A percentile compares a stretch with the other conserved stretches of the same genome.
phyloP scores from a whole-genome alignment of 257 asterid genomes.

The Solanum neorickii region DNA sequence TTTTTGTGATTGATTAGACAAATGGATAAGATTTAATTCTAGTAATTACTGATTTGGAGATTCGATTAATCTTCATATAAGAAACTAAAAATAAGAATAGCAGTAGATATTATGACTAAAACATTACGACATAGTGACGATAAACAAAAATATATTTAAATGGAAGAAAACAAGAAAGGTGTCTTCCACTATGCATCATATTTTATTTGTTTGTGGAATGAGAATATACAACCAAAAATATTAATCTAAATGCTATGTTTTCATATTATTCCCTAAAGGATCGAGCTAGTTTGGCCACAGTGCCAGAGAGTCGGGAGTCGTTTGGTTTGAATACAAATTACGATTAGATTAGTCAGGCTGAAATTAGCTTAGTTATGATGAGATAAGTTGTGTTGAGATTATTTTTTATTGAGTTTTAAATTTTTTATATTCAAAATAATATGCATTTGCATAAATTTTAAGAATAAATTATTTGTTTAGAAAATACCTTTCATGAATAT shows the following conservation, averaged over 20 bases:
- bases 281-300: neutral
- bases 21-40: neutral
- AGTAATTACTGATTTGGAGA: neutral
- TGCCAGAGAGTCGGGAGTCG: no score
- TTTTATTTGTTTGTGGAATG: neutral
- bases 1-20: neutral
- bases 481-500: no score
- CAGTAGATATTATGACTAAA: neutral
- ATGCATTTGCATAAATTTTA: no score
- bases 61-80: neutral
- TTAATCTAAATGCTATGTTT: neutral
- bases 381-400: no score
- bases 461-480: no score
- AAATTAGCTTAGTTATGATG: no score
- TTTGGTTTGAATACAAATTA: no score
- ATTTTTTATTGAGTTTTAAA: no score
- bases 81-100: neutral
- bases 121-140: slow-evolving; percentile 1
- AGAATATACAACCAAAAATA: neutral
- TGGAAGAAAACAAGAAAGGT: slow-evolving; percentile 2
- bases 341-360: no score
- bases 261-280: neutral
- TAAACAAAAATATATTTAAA: neutral
- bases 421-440: no score
- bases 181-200: neutral